Evolutionary conservation across 345 rosid species (phyloP).

Genomic region (Salix udensis): DNA sequence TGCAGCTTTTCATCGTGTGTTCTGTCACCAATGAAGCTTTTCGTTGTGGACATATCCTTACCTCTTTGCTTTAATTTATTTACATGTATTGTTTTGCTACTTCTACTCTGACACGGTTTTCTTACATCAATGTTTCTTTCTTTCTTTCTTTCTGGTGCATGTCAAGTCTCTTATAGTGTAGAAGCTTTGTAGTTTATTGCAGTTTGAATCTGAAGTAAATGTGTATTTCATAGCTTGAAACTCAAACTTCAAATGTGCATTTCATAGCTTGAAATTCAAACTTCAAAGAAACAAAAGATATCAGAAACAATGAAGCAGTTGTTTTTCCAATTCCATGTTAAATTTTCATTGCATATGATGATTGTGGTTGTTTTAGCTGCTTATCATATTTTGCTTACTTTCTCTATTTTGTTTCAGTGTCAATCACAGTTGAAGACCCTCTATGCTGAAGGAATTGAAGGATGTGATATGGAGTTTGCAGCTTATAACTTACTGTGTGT

Average conservation of each 20-base stretch:
- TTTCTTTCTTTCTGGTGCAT: not conserved
- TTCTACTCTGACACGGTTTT: not conserved
- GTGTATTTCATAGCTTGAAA: not conserved
- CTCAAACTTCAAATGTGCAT: not conserved
- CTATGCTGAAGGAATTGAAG: slow-evolving; percentile 89
- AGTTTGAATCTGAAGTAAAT: not conserved
- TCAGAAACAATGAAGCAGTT: slow-evolving; percentile 1
- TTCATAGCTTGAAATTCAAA: not conserved
- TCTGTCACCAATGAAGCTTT: not conserved
- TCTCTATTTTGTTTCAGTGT: slow-evolving; percentile 53
- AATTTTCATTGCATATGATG: not conserved
- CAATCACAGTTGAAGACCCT: slow-evolving; percentile 89
- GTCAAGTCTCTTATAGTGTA: not conserved
- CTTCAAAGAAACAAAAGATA: not conserved
- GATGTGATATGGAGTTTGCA: slow-evolving; percentile 86
- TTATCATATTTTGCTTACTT: slow-evolving; percentile 12
- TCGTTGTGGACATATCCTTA: not conserved
- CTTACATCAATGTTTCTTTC: not conserved
- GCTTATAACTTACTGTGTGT: slow-evolving; percentile 87
- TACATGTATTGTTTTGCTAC: not conserved
- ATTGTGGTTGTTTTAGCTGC: not conserved
- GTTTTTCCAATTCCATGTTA: not conserved
- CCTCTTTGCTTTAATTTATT: not conserved
- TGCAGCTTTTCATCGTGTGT: not conserved
- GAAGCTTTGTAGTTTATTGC: not conserved